A percentile compares a stretch with the other conserved stretches of the same genome.
Conservation (phyloP, 495 filamentous ascomycete species). For the Parachaetomium inaequale region DNA sequence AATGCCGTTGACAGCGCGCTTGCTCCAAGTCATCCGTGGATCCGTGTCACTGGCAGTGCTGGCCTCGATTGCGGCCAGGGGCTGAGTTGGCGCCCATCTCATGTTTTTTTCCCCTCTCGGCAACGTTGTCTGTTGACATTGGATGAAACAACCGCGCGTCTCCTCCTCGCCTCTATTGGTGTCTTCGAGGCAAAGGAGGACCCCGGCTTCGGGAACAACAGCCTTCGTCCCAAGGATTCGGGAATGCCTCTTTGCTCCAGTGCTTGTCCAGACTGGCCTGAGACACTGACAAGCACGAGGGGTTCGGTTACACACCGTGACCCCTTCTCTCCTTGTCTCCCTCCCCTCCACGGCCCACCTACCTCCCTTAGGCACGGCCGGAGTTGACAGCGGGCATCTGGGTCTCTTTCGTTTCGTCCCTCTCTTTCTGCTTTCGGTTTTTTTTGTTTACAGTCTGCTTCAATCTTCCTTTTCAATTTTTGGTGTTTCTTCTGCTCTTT, state of each 20-base stretch:
- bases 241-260: not conserved
- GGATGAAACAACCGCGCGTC: conserved; percentile 9
- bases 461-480: not conserved
- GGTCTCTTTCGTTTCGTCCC: conserved; percentile 20
- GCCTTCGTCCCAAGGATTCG: not conserved
- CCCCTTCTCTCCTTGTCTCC: not conserved
- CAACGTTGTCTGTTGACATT: not conserved
- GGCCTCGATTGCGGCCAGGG: not conserved
- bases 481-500: conserved; percentile 16
- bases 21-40: not conserved
- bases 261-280: conserved; percentile 12
- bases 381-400: not conserved
- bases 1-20: not conserved
- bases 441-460: conserved; percentile 12
- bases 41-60: not conserved
- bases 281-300: conserved; percentile 11
- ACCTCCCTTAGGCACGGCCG: not conserved
- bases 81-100: not conserved
- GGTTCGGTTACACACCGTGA: conserved; percentile 2
- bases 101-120: too few relatives aligned
- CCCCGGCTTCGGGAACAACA: not conserved
- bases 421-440: not conserved
- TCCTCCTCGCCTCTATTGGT: not conserved
- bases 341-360: not conserved
- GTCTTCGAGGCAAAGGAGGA: not conserved